Conservation (phyloP, 768 basidiomycete genomes). For the Exidia glandulosa region DNA sequence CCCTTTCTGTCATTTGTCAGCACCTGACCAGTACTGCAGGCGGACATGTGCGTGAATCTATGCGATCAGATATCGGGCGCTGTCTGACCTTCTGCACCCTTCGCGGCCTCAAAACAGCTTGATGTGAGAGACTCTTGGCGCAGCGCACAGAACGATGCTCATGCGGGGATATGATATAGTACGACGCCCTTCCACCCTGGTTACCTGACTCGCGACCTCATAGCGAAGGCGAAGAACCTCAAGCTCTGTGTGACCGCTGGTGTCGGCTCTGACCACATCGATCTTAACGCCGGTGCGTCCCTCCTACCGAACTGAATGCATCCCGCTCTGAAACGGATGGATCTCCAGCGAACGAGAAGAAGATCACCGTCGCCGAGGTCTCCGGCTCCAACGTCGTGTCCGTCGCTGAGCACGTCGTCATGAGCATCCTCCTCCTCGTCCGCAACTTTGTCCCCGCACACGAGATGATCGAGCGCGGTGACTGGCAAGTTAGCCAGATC, state of each 20-base stretch:
- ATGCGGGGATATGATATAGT: too few species aligned
- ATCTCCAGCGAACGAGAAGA: conserved; percentile 49
- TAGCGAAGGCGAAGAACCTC: conserved; percentile 78
- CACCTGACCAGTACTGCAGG: conserved; percentile 27
- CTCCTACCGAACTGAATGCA: neutral
- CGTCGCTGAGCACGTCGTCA: conserved; percentile 84
- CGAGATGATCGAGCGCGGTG: conserved; percentile 67
- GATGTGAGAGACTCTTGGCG: neutral
- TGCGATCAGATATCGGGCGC: neutral
- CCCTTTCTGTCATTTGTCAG: conserved; percentile 5
- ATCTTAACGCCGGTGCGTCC: conserved; percentile 51
- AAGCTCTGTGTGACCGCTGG: conserved; percentile 86
- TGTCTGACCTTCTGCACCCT: neutral
- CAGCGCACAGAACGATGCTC: neutral
- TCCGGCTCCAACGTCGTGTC: conserved; percentile 86
- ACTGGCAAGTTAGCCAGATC: conserved; percentile 79
- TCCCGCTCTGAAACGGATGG: neutral
- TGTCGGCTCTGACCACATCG: conserved; percentile 84
- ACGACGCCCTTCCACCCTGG: conserved; percentile 83
- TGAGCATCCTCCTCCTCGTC: conserved; percentile 84
- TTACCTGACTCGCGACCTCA: conserved; percentile 63
- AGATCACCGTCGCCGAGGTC: conserved; percentile 76
- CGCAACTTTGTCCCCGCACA: conserved; percentile 55
- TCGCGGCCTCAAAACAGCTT: neutral
- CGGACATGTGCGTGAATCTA: conserved; percentile 35